Conservation (phyloP, 2,329 filamentous ascomycete species). For the Metarhizium humberi region DNA sequence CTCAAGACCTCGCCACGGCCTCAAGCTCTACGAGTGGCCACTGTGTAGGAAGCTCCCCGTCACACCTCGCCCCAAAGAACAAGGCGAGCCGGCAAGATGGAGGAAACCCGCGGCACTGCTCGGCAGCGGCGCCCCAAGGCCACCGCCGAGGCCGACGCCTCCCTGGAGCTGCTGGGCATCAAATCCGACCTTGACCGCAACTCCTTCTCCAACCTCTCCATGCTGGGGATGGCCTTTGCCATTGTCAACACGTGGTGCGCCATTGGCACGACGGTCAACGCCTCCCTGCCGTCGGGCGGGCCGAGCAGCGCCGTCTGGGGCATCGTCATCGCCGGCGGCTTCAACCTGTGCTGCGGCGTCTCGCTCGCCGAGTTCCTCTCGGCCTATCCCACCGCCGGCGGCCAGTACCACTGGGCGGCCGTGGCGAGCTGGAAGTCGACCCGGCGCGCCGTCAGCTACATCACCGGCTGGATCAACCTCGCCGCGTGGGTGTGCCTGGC, state of each 20-base stretch:
- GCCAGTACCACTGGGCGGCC: slow-evolving; percentile 66
- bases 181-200: slow-evolving; percentile 39
- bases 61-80: no score
- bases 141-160: slow-evolving; percentile 22
- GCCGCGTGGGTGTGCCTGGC: slow-evolving; percentile 62
- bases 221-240: slow-evolving; percentile 36
- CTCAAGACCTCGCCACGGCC: no score
- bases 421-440: slow-evolving; percentile 50
- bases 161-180: slow-evolving; percentile 34
- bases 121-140: neutral
- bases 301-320: slow-evolving; percentile 67
- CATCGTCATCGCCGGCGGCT: slow-evolving; percentile 49
- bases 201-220: slow-evolving; percentile 33
- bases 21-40: no score
- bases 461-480: slow-evolving; percentile 64
- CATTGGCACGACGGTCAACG: slow-evolving; percentile 33
- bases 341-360: slow-evolving; percentile 60
- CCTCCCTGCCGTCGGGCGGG: slow-evolving; percentile 59
- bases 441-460: slow-evolving; percentile 56
- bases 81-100: neutral
- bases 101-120: neutral
- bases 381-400: slow-evolving; percentile 50
- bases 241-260: slow-evolving; percentile 41
- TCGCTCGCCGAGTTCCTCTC: slow-evolving; percentile 62
- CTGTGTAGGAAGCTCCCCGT: no score